Percentiles rank a stretch among this genome's conserved stretches.
These are phyloP conservation scores for Davidsoniella virescens DNA, from an alignment of 2,329 filamentous ascomycete genomes.

Conservation along the genomic window DNA sequence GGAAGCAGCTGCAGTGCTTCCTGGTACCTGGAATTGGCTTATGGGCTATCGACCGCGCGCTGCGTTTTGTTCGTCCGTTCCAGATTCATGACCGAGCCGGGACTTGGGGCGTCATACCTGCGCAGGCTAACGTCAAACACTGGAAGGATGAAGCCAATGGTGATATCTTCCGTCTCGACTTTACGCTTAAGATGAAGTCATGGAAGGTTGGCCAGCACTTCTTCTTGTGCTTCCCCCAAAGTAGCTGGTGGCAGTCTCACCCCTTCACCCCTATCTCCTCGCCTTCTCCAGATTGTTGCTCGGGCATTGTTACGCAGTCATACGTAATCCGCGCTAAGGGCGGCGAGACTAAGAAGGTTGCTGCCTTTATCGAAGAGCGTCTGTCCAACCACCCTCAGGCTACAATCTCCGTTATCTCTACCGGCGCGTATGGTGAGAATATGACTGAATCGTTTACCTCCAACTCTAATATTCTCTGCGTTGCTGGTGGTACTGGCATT, in stretches of 20 bases:
- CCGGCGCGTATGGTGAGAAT: constrained; percentile 45
- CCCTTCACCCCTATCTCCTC: constrained; percentile 50
- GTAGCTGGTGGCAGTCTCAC: constrained; percentile 56
- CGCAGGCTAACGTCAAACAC: constrained; percentile 23
- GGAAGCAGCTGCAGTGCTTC: constrained; percentile 51
- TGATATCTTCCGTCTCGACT: constrained; percentile 49
- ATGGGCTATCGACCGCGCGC: constrained; percentile 46
- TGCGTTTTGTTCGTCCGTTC: constrained; percentile 39
- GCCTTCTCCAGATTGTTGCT: constrained; percentile 23
- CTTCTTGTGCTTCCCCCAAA: constrained; percentile 49
- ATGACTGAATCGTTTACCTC: constrained; percentile 26
- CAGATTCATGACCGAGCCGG: constrained; percentile 41
- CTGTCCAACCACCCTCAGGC: constrained; percentile 15
- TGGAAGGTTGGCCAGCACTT: constrained; percentile 59
- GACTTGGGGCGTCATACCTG: constrained; percentile 13
- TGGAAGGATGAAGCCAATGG: constrained; percentile 42
- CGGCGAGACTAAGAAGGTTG: constrained; percentile 43
- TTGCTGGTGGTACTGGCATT: constrained; percentile 26
- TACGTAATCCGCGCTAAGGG: constrained; percentile 41
- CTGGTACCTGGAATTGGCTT: constrained; percentile 49
- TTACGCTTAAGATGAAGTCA: constrained; percentile 40
- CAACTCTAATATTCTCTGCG: constrained; percentile 25
- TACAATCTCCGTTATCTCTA: constrained; percentile 35
- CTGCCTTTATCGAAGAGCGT: constrained; percentile 27
- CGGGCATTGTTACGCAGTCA: constrained; percentile 30